Base-by-base conservation (phyloP, 1,284 basidiomycete genomes). In the Pseudozyma pruni region DNA sequence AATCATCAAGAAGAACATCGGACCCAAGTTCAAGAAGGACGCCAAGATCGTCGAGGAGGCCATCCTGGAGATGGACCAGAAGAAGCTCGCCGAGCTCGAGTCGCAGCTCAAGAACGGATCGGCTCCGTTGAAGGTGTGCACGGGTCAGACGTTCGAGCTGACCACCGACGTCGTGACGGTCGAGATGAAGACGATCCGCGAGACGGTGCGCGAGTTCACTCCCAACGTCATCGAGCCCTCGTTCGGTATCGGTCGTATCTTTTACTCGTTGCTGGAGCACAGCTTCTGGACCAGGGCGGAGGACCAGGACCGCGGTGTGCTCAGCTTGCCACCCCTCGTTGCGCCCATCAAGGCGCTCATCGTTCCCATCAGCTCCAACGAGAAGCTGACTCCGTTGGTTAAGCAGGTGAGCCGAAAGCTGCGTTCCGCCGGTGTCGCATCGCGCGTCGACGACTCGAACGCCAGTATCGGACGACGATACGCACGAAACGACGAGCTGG, bases 191-290 rank as follows among this genome's bases (percentile, higher is more conserved):
- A 92, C 90, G 43, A 90, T 95, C 81, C 95, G 94, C 79, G 92
- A 95, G 83, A 90, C 90, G 49, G 93, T 93, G 69, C 91, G 95
- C 76, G 94, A 97, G 84, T 98, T 88, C 84, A 93, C 89, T 44
- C 95, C 95, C 43, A 98, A 98, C 84, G 95, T 99, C 83, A 96
- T 98, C 81, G 95, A 98, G 84, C 95, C 95, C 25, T 99, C 96
- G 17, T 98, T 98, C 84, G 95, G 96, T 75, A 89, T 98, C 76
- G 95, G 95, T 57, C 92, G 95, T 60, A 97, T 98, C 80, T 87
- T 98, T 44, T 98, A 98, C 84, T 90, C 90, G 33, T 86, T 98
- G 49, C 89, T 98, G 44, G 95, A 99, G 84, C 95, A 98, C 86
- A 90, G 88, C 76, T 99, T 91, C 87, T 98, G 95, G 95, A 88